A percentile compares a stretch with the other conserved stretches of the same genome.
These are phyloP conservation scores for Diutina sp. DNA, from an alignment of 1,139 yeast genomes.

Conservation along the genomic window DNA sequence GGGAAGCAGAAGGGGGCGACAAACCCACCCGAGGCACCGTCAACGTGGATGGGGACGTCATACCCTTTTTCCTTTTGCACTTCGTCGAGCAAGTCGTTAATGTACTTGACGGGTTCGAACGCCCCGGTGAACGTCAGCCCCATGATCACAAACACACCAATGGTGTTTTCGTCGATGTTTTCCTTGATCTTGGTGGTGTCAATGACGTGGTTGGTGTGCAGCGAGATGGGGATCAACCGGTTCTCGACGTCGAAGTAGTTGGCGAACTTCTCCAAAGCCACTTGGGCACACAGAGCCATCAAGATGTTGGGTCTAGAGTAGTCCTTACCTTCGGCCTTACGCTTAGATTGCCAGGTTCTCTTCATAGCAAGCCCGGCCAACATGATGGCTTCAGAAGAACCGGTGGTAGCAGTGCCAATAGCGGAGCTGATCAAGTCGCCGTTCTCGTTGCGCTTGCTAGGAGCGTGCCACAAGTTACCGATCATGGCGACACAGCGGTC, in stretches of 20 bases:
- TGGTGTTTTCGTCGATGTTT: conserved; percentile 77
- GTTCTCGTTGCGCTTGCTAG: conserved; percentile 16
- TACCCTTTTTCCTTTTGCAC: conserved; percentile 56
- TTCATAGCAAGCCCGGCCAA: conserved; percentile 89
- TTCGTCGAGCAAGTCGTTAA: conserved; percentile 50
- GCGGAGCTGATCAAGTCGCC: conserved; percentile 30
- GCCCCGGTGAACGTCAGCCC: conserved; percentile 94
- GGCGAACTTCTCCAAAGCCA: conserved; percentile 89
- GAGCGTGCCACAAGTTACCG: conserved; percentile 75
- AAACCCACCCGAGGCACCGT: conserved; percentile 88
- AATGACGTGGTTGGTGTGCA: conserved; percentile 48
- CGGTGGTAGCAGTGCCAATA: conserved; percentile 79
- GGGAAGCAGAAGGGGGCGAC: conserved; percentile 79
- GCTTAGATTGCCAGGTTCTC: conserved; percentile 69
- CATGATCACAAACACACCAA: conserved; percentile 78
- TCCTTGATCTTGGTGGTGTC: conserved; percentile 48
- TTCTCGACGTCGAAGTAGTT: conserved; percentile 87
- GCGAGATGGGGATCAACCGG: conserved; percentile 55
- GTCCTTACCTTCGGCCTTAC: conserved; percentile 47
- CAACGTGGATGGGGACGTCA: conserved; percentile 76
- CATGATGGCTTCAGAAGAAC: conserved; percentile 90
- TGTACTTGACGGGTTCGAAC: conserved; percentile 62
- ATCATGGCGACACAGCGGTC: conserved; percentile 72
- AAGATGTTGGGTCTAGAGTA: conserved; percentile 65
- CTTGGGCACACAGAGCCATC: conserved; percentile 95